These are phyloP conservation scores for Paracoccidioides brasiliensis DNA, from an alignment of 2,329 filamentous ascomycete species.

Conservation along the genomic window DNA sequence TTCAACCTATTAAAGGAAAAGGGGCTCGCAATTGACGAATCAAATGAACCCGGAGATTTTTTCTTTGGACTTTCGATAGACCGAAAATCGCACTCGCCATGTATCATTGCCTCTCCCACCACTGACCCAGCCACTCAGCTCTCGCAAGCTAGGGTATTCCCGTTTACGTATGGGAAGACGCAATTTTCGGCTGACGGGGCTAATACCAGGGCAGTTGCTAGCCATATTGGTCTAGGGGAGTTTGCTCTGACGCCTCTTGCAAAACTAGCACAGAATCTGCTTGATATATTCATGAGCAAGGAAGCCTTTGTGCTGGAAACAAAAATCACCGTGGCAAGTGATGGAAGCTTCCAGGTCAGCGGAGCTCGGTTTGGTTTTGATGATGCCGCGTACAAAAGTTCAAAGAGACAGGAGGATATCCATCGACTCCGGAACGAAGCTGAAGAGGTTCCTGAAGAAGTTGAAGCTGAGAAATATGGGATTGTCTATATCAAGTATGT, in stretches of 20 bases:
- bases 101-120: conserved; percentile 48
- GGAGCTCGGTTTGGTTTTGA: conserved; percentile 52
- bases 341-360: conserved; percentile 38
- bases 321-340: conserved; percentile 30
- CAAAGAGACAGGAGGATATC: conserved; percentile 47
- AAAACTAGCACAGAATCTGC: conserved; percentile 41
- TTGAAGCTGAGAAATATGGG: conserved; percentile 53
- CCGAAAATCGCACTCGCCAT: conserved; percentile 48
- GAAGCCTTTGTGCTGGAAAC: conserved; percentile 52
- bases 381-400: conserved; percentile 53
- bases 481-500: conserved; percentile 63
- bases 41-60: conserved; percentile 29
- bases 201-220: conserved; percentile 27
- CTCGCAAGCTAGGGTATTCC: conserved; percentile 40
- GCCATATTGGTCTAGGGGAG: conserved; percentile 42
- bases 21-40: conserved; percentile 32
- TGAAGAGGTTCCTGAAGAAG: conserved; percentile 42
- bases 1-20: conserved; percentile 43
- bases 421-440: conserved; percentile 43
- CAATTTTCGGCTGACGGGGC: conserved; percentile 32
- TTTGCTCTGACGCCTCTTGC: conserved; percentile 35
- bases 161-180: conserved; percentile 46
- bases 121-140: conserved; percentile 31
- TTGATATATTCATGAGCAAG: conserved; percentile 47
- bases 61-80: conserved; percentile 54